phyloP scores from a whole-genome alignment of 2,329 filamentous ascomycete genomes.

The Phaeophleospora eucalypticola region DNA sequence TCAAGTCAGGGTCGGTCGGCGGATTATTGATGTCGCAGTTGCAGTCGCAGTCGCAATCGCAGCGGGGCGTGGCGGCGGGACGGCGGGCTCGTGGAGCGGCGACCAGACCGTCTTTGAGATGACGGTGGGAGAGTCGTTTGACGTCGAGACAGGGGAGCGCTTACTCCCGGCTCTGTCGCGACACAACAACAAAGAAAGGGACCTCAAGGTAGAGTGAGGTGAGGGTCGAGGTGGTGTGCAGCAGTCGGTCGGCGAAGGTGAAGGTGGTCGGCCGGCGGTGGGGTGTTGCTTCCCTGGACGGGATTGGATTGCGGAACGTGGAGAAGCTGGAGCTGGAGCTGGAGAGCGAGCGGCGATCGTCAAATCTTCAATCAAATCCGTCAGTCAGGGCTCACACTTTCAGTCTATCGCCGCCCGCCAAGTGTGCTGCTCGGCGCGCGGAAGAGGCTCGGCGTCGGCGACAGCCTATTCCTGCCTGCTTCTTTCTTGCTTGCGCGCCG shows the following conservation, averaged over 20 bases:
- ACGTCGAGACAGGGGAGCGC: neutral
- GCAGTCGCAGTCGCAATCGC: neutral
- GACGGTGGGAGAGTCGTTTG: neutral
- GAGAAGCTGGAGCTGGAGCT: neutral
- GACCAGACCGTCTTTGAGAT: neutral
- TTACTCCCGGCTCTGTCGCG: slow-evolving; percentile 5
- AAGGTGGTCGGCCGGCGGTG: no score
- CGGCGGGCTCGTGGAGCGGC: neutral
- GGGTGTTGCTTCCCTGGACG: no score
- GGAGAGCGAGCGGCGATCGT: neutral
- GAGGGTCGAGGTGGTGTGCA: neutral
- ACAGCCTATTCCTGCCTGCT: no score
- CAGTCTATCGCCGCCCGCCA: no score
- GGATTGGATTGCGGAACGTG: neutral
- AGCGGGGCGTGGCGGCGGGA: neutral
- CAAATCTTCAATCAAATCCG: no score
- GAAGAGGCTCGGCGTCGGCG: neutral
- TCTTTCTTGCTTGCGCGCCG: no score
- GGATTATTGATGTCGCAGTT: neutral
- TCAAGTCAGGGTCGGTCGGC: no score
- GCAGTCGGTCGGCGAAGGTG: neutral
- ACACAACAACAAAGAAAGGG: neutral
- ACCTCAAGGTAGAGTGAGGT: neutral
- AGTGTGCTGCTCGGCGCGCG: neutral
- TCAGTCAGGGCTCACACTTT: no score